A percentile compares a stretch with the other conserved stretches of the same genome.
phyloP scores from a whole-genome alignment of 495 filamentous ascomycete species.

The Neurospora tetrasperma region DNA sequence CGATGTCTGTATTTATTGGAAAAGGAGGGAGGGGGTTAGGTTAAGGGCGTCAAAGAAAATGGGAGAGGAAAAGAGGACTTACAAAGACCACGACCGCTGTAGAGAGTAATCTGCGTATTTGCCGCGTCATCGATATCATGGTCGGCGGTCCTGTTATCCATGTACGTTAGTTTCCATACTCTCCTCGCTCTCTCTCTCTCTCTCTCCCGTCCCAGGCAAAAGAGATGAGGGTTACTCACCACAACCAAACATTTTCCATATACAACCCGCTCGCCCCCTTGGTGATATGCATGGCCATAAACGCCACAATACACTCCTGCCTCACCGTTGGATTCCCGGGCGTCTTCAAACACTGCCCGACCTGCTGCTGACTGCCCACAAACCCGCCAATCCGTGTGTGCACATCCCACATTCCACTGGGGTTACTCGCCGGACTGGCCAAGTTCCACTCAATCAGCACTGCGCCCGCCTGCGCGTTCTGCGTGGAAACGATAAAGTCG shows the following conservation, averaged over 20 bases:
- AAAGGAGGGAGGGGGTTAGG: too few species aligned
- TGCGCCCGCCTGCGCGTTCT: constrained; percentile 66
- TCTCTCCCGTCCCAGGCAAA: too few species aligned
- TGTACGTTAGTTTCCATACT: not conserved
- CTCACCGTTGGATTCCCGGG: constrained; percentile 44
- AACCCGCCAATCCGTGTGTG: constrained; percentile 76
- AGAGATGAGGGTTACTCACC: constrained; percentile 15
- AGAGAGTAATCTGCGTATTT: constrained; percentile 61
- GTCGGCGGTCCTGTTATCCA: constrained; percentile 53
- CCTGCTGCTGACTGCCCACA: constrained; percentile 66
- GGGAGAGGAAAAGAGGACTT: constrained; percentile 3
- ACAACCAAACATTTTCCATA: constrained; percentile 87
- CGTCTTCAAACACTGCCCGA: constrained; percentile 56
- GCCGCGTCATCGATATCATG: constrained; percentile 70
- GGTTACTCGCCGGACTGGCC: constrained; percentile 45
- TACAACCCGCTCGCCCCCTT: constrained; percentile 53
- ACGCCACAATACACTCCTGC: constrained; percentile 55
- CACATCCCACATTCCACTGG: constrained; percentile 79
- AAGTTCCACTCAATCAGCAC: constrained; percentile 86
- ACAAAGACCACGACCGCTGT: constrained; percentile 55
- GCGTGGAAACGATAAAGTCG: constrained; percentile 67
- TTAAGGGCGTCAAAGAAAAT: not conserved
- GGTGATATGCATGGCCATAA: constrained; percentile 75
- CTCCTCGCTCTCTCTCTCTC: too few species aligned
- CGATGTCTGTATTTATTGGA: constrained; percentile 28